Percentiles rank a stretch among this genome's conserved stretches.
phyloP scores from a whole-genome alignment of 352 stramenopile genomes.

The Aphanomyces stellatus region DNA sequence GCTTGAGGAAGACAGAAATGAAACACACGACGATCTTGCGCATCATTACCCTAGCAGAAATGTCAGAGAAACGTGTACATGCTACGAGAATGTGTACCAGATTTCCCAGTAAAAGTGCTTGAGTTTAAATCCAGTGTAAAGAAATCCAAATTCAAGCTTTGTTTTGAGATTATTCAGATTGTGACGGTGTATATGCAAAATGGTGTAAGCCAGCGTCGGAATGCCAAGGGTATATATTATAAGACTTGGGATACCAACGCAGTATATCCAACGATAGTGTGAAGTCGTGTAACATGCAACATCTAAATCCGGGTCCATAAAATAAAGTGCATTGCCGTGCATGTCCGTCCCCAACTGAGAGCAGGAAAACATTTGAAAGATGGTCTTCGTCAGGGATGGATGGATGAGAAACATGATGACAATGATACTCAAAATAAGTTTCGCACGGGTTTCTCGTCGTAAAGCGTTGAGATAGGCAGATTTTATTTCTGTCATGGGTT shows the following conservation, averaged over 20 bases:
- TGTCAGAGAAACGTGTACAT: not conserved
- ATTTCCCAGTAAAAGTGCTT: constrained; percentile 14
- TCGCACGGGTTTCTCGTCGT: not conserved
- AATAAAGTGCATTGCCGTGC: not conserved
- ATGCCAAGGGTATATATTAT: not conserved
- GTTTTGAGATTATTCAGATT: not conserved
- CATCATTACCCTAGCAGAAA: constrained; percentile 1
- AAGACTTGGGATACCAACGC: not conserved
- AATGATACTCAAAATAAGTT: constrained; percentile 1
- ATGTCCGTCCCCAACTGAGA: not conserved
- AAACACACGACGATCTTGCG: constrained; percentile 2
- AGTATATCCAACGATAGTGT: not conserved
- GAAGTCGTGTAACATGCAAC: not conserved
- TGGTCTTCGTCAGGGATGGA: not conserved
- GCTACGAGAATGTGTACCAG: not conserved
- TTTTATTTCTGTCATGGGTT: not conserved
- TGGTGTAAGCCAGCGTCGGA: not conserved
- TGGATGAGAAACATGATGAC: constrained; percentile 14
- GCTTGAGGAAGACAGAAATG: constrained; percentile 7
- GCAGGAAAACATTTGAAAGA: constrained; percentile 8
- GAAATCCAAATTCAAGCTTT: constrained; percentile 2
- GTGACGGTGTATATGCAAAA: not conserved
- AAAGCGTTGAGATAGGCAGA: not conserved
- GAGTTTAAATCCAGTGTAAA: not conserved
- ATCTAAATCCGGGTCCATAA: constrained; percentile 2